phyloP scores from a whole-genome alignment of 2,329 filamentous ascomycete genomes.

The Phaeosphaeria sp. region DNA sequence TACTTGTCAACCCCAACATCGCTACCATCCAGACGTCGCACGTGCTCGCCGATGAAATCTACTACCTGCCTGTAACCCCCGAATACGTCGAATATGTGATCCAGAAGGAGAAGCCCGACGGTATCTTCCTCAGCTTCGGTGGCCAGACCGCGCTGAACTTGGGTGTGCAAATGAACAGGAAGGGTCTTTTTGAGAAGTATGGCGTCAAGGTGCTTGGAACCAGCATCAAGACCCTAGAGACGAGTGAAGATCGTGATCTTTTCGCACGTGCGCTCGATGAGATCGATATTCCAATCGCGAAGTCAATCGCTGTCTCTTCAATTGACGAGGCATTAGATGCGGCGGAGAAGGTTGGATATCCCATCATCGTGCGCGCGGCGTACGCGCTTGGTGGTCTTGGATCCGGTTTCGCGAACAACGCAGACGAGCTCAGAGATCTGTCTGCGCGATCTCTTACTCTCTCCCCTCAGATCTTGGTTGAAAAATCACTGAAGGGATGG shows the following conservation, averaged over 20 bases:
- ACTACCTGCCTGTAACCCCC: slow-evolving; percentile 96
- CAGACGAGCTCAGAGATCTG: slow-evolving; percentile 92
- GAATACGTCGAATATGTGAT: slow-evolving; percentile 99
- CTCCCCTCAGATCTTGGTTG: slow-evolving; percentile 94
- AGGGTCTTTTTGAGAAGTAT: slow-evolving; percentile 94
- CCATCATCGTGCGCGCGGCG: slow-evolving; percentile 96
- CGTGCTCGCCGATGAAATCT: slow-evolving; percentile 93
- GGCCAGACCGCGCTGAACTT: slow-evolving; percentile 97
- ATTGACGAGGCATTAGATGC: slow-evolving; percentile 91
- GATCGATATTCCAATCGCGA: slow-evolving; percentile 96
- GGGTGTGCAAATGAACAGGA: slow-evolving; percentile 95
- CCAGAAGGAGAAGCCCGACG: slow-evolving; percentile 92
- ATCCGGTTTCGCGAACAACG: slow-evolving; percentile 93
- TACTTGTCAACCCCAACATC: slow-evolving; percentile 98
- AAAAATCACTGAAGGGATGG: slow-evolving; percentile 99
- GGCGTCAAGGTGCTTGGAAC: slow-evolving; percentile 95
- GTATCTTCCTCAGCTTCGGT: slow-evolving; percentile 96
- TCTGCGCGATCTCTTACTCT: slow-evolving; percentile 90
- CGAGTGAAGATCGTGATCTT: slow-evolving; percentile 93
- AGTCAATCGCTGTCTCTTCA: slow-evolving; percentile 90
- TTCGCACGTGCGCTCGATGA: slow-evolving; percentile 96
- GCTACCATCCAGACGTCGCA: slow-evolving; percentile 98
- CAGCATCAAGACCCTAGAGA: slow-evolving; percentile 90
- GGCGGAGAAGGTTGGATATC: slow-evolving; percentile 87
- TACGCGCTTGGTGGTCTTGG: slow-evolving; percentile 96